These are phyloP conservation scores for Colletotrichum echinochloae DNA, from an alignment of 2,329 filamentous ascomycete species.

Conservation along the genomic window DNA sequence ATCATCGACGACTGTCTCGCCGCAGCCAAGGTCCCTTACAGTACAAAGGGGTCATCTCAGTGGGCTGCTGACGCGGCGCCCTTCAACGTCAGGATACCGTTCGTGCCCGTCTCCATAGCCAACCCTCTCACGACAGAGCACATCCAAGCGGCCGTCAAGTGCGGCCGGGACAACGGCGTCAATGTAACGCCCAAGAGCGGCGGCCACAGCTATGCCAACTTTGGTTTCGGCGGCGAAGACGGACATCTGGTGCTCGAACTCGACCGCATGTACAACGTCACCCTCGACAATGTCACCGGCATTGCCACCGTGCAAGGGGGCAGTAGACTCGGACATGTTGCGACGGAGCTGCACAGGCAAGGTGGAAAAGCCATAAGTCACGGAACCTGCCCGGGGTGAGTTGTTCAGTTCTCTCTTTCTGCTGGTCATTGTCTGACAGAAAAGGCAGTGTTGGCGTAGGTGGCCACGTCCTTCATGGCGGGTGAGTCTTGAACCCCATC, in stretches of 20 bases:
- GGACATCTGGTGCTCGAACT: conserved; percentile 56
- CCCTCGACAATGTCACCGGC: conserved; percentile 46
- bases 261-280: conserved; percentile 53
- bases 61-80: conserved; percentile 51
- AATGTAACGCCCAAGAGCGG: conserved; percentile 65
- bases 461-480: conserved; percentile 61
- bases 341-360: conserved; percentile 50
- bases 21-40: conserved; percentile 42
- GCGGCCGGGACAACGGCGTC: conserved; percentile 54
- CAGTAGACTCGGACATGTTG: conserved; percentile 57
- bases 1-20: conserved; percentile 45
- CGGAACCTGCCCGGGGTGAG: conserved; percentile 55
- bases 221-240: conserved; percentile 56
- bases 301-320: conserved; percentile 56
- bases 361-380: conserved; percentile 55
- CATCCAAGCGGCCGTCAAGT: conserved; percentile 59
- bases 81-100: conserved; percentile 51
- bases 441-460: conserved; percentile 55
- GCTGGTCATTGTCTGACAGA: background rate
- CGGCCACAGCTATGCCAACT: conserved; percentile 66
- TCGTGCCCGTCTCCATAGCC: conserved; percentile 48
- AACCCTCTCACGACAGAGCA: conserved; percentile 51
- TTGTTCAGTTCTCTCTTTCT: background rate
- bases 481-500: background rate
- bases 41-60: conserved; percentile 41